Conservation (phyloP, 2,329 filamentous ascomycete genomes). For the Neonectria coccinea region DNA sequence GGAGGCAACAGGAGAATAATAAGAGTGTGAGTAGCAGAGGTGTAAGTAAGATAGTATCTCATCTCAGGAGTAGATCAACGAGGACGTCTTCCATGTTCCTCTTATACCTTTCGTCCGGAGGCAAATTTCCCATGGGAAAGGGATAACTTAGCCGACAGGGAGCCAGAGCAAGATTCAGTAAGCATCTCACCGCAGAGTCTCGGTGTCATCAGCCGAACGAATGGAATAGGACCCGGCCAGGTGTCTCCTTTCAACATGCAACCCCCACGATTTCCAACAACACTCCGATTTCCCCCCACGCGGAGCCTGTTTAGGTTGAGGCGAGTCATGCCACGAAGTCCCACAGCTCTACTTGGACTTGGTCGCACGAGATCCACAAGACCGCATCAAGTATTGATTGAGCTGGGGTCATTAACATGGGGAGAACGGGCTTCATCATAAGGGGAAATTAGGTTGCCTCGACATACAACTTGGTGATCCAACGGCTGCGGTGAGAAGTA, state of each 20-base stretch:
- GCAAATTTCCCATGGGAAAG: not conserved
- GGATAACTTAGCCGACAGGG: not conserved
- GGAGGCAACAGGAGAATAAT: not conserved
- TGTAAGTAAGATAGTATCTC: not conserved
- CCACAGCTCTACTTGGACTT: slow-evolving; percentile 26
- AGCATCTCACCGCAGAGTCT: slow-evolving; percentile 14
- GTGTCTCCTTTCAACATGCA: slow-evolving; percentile 2
- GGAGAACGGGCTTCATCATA: slow-evolving; percentile 9
- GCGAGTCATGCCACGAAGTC: slow-evolving; percentile 18
- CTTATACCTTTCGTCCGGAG: slow-evolving; percentile 15
- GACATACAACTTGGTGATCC: not conserved
- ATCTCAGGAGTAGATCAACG: not conserved
- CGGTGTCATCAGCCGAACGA: slow-evolving; percentile 2
- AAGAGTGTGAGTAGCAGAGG: not conserved
- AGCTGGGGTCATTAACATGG: slow-evolving; percentile 19
- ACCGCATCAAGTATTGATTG: slow-evolving; percentile 22
- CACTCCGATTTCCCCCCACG: slow-evolving; percentile 22
- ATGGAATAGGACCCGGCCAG: slow-evolving; percentile 4
- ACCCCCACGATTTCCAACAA: slow-evolving; percentile 28
- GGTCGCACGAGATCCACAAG: slow-evolving; percentile 26
- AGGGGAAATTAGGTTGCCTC: not conserved
- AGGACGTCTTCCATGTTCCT: not conserved
- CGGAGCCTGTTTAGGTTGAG: slow-evolving; percentile 9
- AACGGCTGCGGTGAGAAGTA: not conserved
- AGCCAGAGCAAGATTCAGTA: not conserved